Evolutionary conservation across 1,284 basidiomycete genomes (phyloP).

Genomic region (Pterulicium gracile): DNA sequence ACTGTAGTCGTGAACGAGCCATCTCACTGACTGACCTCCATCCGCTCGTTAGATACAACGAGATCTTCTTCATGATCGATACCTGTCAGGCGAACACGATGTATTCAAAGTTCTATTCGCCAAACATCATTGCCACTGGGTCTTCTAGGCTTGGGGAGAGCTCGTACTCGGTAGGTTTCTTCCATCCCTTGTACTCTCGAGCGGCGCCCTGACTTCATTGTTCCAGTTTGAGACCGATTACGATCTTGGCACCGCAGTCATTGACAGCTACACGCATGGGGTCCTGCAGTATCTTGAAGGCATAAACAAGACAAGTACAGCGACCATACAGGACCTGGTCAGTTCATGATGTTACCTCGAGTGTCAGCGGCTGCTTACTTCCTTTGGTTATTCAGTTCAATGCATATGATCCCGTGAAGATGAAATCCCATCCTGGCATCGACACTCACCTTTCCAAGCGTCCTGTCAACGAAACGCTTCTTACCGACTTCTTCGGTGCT

Average conservation of each 20-base stretch:
- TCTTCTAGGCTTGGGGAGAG: conserved; percentile 84
- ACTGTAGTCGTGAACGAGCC: not conserved
- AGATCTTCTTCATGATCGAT: conserved; percentile 97
- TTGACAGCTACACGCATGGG: conserved; percentile 92
- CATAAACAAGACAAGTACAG: conserved; percentile 81
- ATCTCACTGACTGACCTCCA: not conserved
- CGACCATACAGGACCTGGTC: conserved; percentile 80
- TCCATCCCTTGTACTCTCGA: not conserved
- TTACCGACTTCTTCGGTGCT: conserved; percentile 96
- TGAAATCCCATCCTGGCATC: conserved; percentile 82
- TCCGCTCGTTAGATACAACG: conserved; percentile 92
- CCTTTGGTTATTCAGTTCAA: conserved; percentile 79
- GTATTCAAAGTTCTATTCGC: conserved; percentile 92
- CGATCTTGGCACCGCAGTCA: conserved; percentile 92
- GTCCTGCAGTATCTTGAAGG: conserved; percentile 86
- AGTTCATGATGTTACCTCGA: conserved; percentile 18
- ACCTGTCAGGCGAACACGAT: conserved; percentile 98
- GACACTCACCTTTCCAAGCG: conserved; percentile 76
- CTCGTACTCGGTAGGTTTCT: conserved; percentile 75
- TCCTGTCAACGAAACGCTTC: conserved; percentile 55
- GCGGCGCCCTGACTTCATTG: not conserved
- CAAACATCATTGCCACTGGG: conserved; percentile 91
- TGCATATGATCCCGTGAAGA: conserved; percentile 63
- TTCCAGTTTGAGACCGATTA: conserved; percentile 84
- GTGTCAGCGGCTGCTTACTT: no score